phyloP scores from a whole-genome alignment of 163 green algal species.

The Scenedesmus sp. region DNA sequence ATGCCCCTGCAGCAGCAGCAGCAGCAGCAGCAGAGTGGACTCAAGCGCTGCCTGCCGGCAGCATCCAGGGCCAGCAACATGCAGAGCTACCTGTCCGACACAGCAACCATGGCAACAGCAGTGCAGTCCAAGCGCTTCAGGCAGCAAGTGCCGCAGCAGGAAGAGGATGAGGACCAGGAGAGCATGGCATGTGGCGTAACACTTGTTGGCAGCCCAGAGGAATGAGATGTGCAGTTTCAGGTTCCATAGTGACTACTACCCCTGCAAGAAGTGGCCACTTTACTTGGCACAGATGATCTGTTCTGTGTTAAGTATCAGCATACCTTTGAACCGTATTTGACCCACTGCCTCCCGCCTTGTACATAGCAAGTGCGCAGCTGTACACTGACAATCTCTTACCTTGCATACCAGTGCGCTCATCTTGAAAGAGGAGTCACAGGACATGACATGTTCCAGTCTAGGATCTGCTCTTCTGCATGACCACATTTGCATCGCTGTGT shows the following conservation, averaged over 20 bases:
- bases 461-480: neutral
- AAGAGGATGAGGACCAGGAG: conserved; percentile 18
- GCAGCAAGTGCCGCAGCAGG: neutral
- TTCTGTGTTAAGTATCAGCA: neutral
- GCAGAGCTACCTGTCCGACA: conserved; percentile 11
- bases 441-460: neutral
- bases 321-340: neutral
- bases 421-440: neutral
- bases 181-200: conserved; percentile 34
- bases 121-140: conserved; percentile 40
- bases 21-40: conserved; percentile 11
- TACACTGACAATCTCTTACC: neutral
- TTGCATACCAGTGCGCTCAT: neutral
- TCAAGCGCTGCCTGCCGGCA: neutral
- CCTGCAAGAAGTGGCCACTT: neutral
- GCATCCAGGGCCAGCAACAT: conserved; percentile 13
- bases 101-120: conserved; percentile 13
- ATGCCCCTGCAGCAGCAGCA: neutral
- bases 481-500: neutral
- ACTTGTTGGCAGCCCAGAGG: conserved; percentile 24
- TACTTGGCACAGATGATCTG: neutral
- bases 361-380: neutral
- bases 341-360: neutral
- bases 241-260: neutral
- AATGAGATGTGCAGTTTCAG: neutral